Conservation (phyloP, 2,329 filamentous ascomycete species). For the Uncinocarpus reesii region DNA sequence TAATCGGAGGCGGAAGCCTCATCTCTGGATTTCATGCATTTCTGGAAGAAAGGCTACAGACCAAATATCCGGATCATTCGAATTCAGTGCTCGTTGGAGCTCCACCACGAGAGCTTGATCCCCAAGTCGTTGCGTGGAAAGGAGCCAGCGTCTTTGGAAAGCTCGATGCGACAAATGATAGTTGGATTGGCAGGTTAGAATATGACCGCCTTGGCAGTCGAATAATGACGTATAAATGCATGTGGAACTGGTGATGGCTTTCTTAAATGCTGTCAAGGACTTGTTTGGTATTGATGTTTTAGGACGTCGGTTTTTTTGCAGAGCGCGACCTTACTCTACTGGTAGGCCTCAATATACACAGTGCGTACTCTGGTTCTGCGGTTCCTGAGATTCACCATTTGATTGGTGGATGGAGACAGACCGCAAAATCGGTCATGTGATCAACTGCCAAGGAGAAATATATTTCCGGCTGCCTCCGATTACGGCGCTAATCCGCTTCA, state of each 20-base stretch:
- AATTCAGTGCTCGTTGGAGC: slow-evolving; percentile 59
- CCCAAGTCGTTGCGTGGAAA: slow-evolving; percentile 97
- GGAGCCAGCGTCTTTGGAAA: slow-evolving; percentile 94
- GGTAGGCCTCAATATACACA: no score
- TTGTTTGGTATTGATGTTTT: no score
- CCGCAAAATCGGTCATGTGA: no score
- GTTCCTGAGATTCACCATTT: no score
- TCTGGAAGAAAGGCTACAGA: slow-evolving; percentile 71
- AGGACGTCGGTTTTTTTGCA: no score
- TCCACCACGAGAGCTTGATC: slow-evolving; percentile 85
- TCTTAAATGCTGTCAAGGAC: no score
- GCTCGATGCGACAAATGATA: slow-evolving; percentile 75
- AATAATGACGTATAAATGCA: slow-evolving; percentile 71
- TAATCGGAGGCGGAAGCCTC: slow-evolving; percentile 76
- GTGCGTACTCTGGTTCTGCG: no score
- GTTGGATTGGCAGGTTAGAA: slow-evolving; percentile 80
- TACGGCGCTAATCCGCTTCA: background rate
- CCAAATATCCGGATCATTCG: slow-evolving; percentile 48
- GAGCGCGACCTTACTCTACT: no score
- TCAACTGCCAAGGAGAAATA: background rate
- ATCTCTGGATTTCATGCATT: slow-evolving; percentile 68
- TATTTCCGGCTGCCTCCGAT: background rate
- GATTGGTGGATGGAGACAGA: no score
- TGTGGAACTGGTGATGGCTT: slow-evolving; percentile 48
- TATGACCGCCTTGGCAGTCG: slow-evolving; percentile 77